These are phyloP conservation scores for Phytopythium litorale DNA, from an alignment of 352 stramenopile species.

Conservation along the genomic window DNA sequence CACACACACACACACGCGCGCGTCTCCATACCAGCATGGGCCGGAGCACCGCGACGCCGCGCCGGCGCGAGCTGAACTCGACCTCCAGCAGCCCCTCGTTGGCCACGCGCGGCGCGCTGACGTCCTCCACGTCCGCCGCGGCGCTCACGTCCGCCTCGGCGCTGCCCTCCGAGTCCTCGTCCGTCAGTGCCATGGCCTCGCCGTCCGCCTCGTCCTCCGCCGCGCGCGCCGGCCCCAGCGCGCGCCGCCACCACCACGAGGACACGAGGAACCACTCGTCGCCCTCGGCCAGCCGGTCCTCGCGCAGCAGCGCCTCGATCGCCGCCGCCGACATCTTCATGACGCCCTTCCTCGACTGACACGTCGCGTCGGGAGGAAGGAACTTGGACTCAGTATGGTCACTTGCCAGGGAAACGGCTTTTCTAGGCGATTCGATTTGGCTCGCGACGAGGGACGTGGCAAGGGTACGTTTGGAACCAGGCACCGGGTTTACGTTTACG, in stretches of 20 bases:
- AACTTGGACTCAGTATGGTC: neutral
- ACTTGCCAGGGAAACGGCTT: no score
- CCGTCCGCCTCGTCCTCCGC: slow-evolving; percentile 5
- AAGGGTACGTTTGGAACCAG: no score
- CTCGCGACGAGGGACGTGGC: no score
- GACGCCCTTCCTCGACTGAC: neutral
- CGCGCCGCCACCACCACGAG: slow-evolving; percentile 44
- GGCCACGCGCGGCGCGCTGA: slow-evolving; percentile 15
- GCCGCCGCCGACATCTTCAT: slow-evolving; percentile 8
- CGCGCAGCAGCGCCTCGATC: slow-evolving; percentile 23
- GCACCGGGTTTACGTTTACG: no score
- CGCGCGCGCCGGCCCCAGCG: slow-evolving; percentile 14
- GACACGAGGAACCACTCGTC: slow-evolving; percentile 63
- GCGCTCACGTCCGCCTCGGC: slow-evolving; percentile 8
- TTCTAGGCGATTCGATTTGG: no score
- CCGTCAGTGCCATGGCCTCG: slow-evolving; percentile 23
- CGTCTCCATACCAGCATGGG: slow-evolving; percentile 41
- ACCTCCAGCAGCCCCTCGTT: slow-evolving; percentile 57
- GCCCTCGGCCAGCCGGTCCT: slow-evolving; percentile 43
- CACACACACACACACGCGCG: no score
- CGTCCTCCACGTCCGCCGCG: slow-evolving; percentile 6
- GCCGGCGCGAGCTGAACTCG: slow-evolving; percentile 34
- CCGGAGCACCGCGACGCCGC: slow-evolving; percentile 43
- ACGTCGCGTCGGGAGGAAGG: neutral
- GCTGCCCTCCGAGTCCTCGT: slow-evolving; percentile 31